Evolutionary conservation across 1,284 basidiomycete species (phyloP).

Genomic region (Hypsizygus ulmarius): DNA sequence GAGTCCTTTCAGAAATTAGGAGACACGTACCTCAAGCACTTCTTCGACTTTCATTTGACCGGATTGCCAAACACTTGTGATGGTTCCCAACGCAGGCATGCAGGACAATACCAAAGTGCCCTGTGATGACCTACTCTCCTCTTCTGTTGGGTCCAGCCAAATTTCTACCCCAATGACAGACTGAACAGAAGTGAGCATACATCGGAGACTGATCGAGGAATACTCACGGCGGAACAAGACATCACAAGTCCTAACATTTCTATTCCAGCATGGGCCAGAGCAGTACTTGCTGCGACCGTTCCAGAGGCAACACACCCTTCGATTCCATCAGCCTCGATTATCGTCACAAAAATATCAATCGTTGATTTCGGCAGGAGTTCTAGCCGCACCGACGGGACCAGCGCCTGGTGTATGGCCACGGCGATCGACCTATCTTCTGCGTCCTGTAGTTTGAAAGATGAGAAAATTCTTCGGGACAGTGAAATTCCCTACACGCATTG

Average conservation of each 20-base stretch:
- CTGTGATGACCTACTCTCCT: constrained; percentile 55
- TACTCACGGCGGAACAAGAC: constrained; percentile 69
- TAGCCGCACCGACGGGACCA: constrained; percentile 82
- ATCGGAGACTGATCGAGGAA: neutral
- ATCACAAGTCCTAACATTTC: constrained; percentile 84
- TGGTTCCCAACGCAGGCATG: constrained; percentile 86
- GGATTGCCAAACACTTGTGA: constrained; percentile 81
- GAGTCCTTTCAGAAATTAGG: neutral
- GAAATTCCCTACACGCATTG: constrained; percentile 71
- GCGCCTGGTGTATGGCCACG: constrained; percentile 81
- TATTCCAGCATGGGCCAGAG: constrained; percentile 86
- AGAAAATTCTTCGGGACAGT: constrained; percentile 11
- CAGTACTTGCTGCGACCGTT: constrained; percentile 85
- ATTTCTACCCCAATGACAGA: constrained; percentile 51
- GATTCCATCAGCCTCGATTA: constrained; percentile 89
- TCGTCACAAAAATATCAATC: constrained; percentile 87
- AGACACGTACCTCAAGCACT: constrained; percentile 49
- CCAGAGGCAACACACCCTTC: constrained; percentile 84
- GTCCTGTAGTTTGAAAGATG: constrained; percentile 57
- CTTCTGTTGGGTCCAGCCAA: constrained; percentile 78
- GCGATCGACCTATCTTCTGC: constrained; percentile 89
- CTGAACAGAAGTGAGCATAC: constrained; percentile 33
- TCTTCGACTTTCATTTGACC: constrained; percentile 58
- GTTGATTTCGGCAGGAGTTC: constrained; percentile 93
- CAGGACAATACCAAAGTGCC: constrained; percentile 74